Conservation (phyloP, 352 stramenopile species). For the Peronosclerospora sorghi region DNA sequence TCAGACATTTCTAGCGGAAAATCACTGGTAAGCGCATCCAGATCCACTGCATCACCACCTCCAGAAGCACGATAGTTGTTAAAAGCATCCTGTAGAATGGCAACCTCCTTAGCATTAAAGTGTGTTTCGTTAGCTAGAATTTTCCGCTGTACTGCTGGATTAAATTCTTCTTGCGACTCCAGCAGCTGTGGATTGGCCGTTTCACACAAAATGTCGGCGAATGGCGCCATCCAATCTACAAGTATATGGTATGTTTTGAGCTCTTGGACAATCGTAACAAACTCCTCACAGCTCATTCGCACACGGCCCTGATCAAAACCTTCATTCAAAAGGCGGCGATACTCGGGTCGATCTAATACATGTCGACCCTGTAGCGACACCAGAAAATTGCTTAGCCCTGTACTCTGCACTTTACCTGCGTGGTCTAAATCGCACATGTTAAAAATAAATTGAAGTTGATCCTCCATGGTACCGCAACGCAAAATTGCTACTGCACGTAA, state of each 20-base stretch:
- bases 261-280: slow-evolving; percentile 48
- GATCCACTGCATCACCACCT: slow-evolving; percentile 57
- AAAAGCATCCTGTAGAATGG: slow-evolving; percentile 74
- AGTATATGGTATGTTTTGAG: slow-evolving; percentile 46
- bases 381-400: slow-evolving; percentile 76
- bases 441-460: slow-evolving; percentile 74
- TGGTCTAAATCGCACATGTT: slow-evolving; percentile 85
- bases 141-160: slow-evolving; percentile 80
- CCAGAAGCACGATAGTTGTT: slow-evolving; percentile 68
- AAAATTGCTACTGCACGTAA: slow-evolving; percentile 69
- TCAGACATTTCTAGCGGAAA: slow-evolving; percentile 82
- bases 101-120: slow-evolving; percentile 70
- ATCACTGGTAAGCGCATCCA: slow-evolving; percentile 64
- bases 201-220: slow-evolving; percentile 81
- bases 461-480: slow-evolving; percentile 54
- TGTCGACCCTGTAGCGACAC: slow-evolving; percentile 70
- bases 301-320: slow-evolving; percentile 74
- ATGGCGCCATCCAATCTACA: slow-evolving; percentile 75
- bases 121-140: slow-evolving; percentile 77
- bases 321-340: slow-evolving; percentile 63
- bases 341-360: slow-evolving; percentile 62
- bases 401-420: slow-evolving; percentile 77
- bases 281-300: slow-evolving; percentile 63
- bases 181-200: slow-evolving; percentile 64
- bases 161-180: slow-evolving; percentile 83